Percentiles rank a stretch among this genome's conserved stretches.
Evolutionary conservation across 1,284 basidiomycete genomes (phyloP).

Genomic region (Trametes hirsuta): DNA sequence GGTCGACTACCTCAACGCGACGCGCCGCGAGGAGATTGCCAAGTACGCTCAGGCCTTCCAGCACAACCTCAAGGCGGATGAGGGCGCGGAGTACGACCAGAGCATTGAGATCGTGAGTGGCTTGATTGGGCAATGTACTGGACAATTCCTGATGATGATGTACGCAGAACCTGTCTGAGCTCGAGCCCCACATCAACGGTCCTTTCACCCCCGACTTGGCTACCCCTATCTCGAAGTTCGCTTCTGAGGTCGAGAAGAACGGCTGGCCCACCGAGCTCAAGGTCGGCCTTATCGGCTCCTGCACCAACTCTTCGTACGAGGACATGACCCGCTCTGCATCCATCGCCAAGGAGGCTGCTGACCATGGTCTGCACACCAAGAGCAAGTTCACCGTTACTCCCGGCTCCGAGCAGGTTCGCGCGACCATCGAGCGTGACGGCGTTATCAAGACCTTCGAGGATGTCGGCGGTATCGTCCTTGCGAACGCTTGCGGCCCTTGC

Average conservation of each 20-base stretch:
- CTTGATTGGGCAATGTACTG: not conserved
- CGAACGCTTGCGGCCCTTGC: slow-evolving; percentile 98
- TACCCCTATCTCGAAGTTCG: slow-evolving; percentile 96
- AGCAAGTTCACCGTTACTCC: slow-evolving; percentile 98
- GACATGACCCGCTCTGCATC: slow-evolving; percentile 98
- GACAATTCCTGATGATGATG: not conserved
- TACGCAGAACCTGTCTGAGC: slow-evolving; percentile 85
- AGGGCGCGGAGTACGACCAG: slow-evolving; percentile 93
- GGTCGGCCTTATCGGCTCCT: slow-evolving; percentile 97
- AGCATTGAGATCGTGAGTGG: slow-evolving; percentile 84
- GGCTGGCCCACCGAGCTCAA: slow-evolving; percentile 97
- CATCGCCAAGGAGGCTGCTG: slow-evolving; percentile 88
- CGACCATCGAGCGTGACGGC: slow-evolving; percentile 96
- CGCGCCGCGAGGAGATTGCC: slow-evolving; percentile 89
- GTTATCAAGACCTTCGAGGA: slow-evolving; percentile 87
- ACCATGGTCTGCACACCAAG: slow-evolving; percentile 89
- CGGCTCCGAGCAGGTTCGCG: slow-evolving; percentile 97
- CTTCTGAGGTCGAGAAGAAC: slow-evolving; percentile 91
- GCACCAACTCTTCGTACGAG: slow-evolving; percentile 99
- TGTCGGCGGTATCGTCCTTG: slow-evolving; percentile 92
- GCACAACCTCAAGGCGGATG: slow-evolving; percentile 91
- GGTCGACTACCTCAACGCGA: slow-evolving; percentile 92
- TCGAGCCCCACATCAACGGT: slow-evolving; percentile 99
- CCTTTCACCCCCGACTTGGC: slow-evolving; percentile 97
- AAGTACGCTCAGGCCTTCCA: slow-evolving; percentile 89